These are phyloP conservation scores for Podila minutissima DNA, from an alignment of 192 early-diverging fungal species.

Conservation along the genomic window DNA sequence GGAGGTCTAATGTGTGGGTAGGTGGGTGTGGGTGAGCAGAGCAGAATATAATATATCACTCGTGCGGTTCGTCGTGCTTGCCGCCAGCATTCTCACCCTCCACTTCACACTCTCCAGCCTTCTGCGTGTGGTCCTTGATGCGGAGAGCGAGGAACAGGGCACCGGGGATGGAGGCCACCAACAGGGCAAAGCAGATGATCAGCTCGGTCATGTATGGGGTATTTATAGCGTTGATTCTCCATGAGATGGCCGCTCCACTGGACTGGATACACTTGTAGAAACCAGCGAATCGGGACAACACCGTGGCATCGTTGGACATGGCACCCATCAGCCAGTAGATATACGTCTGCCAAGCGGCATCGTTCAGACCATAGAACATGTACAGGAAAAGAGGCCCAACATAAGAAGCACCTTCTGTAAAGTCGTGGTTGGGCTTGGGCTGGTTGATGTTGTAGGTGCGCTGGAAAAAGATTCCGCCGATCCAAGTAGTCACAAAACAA, in stretches of 20 bases:
- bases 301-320: constrained; percentile 76
- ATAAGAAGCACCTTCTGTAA: constrained; percentile 53
- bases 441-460: constrained; percentile 46
- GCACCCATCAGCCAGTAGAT: constrained; percentile 87
- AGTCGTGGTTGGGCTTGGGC: constrained; percentile 40
- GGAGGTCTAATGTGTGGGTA: no score
- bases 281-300: constrained; percentile 73
- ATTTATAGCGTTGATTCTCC: constrained; percentile 64
- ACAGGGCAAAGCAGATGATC: constrained; percentile 18
- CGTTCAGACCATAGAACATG: constrained; percentile 73
- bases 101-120: not conserved
- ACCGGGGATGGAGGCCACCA: constrained; percentile 18
- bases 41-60: no score
- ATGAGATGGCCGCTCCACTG: constrained; percentile 69
- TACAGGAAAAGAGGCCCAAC: constrained; percentile 72
- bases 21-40: no score
- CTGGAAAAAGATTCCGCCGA: constrained; percentile 63
- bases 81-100: not conserved
- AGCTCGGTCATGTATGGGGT: constrained; percentile 15
- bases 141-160: constrained; percentile 6
- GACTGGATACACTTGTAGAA: constrained; percentile 91
- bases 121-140: constrained; percentile 11
- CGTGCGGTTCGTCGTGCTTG: no score
- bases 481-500: constrained; percentile 64
- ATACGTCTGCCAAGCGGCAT: constrained; percentile 77